Evolutionary conservation across 2,329 filamentous ascomycete genomes (phyloP).

Genomic region (Ramularia endophylla): DNA sequence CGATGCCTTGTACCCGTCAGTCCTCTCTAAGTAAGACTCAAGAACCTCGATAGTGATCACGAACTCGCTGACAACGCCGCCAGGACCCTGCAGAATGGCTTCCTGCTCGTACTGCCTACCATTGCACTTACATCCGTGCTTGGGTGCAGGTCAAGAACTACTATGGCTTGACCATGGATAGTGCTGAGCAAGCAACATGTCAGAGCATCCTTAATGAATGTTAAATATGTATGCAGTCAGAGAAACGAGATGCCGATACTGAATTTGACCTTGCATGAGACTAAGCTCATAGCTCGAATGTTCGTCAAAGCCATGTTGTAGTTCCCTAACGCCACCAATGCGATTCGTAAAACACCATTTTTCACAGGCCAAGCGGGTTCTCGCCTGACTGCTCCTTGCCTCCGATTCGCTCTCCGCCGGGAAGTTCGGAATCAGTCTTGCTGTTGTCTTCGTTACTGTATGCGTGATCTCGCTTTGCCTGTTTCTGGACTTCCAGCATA

Average conservation of each 20-base stretch:
- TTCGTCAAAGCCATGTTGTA: no score
- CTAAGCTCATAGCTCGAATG: no score
- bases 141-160: conserved; percentile 75
- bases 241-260: no score
- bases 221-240: no score
- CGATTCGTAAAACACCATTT: not conserved
- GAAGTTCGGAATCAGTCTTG: conserved; percentile 21
- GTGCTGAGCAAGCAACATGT: conserved; percentile 55
- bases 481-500: conserved; percentile 18
- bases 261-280: no score
- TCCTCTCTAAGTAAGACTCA: no score
- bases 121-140: conserved; percentile 71
- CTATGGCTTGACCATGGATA: conserved; percentile 63
- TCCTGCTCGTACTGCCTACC: conserved; percentile 62
- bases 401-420: conserved; percentile 29
- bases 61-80: no score
- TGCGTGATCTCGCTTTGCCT: conserved; percentile 20
- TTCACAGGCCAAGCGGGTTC: conserved; percentile 32
- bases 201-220: conserved; percentile 56
- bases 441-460: conserved; percentile 19
- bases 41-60: no score
- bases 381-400: conserved; percentile 31
- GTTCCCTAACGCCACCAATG: not conserved
- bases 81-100: conserved; percentile 69
- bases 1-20: no score